Conservation (phyloP, 2,329 filamentous ascomycete genomes). For the Fusarium hostae region DNA sequence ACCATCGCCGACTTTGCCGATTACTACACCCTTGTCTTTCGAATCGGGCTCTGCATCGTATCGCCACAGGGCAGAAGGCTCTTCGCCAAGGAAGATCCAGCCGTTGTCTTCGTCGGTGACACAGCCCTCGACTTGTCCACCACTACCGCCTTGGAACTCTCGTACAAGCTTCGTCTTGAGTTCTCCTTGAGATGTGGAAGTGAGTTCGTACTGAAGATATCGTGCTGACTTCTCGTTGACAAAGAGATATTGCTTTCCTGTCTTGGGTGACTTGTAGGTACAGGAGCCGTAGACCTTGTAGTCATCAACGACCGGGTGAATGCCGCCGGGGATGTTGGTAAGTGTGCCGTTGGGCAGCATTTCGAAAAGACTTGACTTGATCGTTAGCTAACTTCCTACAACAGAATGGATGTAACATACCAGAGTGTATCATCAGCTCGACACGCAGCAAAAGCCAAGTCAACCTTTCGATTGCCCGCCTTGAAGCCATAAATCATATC, state of each 20-base stretch:
- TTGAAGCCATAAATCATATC: slow-evolving; percentile 63
- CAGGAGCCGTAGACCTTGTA: slow-evolving; percentile 65
- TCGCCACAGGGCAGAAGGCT: slow-evolving; percentile 62
- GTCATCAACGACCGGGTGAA: slow-evolving; percentile 57
- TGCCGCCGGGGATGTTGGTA: slow-evolving; percentile 55
- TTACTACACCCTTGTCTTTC: slow-evolving; percentile 47
- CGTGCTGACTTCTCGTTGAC: slow-evolving; percentile 64
- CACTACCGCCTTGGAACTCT: slow-evolving; percentile 61
- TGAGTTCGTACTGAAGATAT: slow-evolving; percentile 65
- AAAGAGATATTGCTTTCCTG: slow-evolving; percentile 63
- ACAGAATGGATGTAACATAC: slow-evolving; percentile 46
- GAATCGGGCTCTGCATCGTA: slow-evolving; percentile 62
- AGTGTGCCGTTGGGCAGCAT: slow-evolving; percentile 59
- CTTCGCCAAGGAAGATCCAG: slow-evolving; percentile 63
- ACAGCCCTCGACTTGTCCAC: slow-evolving; percentile 65
- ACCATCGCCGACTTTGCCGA: slow-evolving; percentile 59
- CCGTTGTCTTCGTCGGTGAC: slow-evolving; percentile 63
- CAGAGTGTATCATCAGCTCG: slow-evolving; percentile 63
- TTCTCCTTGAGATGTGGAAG: slow-evolving; percentile 52
- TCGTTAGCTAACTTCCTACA: slow-evolving; percentile 7
- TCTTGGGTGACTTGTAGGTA: slow-evolving; percentile 59
- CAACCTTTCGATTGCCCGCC: slow-evolving; percentile 55
- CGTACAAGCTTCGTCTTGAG: slow-evolving; percentile 60
- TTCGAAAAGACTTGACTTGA: slow-evolving; percentile 60
- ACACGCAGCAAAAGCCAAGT: slow-evolving; percentile 63